phyloP scores from a whole-genome alignment of 2,329 filamentous ascomycete genomes.

The Trichoderma aggressivum region DNA sequence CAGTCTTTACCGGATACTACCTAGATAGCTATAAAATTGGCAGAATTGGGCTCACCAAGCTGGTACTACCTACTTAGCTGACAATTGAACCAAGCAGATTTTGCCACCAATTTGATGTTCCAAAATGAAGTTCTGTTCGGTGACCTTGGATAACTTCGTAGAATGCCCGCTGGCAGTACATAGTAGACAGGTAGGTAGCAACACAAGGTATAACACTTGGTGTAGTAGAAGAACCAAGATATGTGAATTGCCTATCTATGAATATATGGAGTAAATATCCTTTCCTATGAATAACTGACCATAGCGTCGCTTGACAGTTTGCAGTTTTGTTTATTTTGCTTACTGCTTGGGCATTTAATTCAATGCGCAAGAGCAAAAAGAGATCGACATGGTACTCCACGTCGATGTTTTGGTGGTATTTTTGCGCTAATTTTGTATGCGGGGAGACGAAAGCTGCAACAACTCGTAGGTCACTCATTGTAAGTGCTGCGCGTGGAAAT shows the following conservation, averaged over 20 bases:
- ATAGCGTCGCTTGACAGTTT: neutral
- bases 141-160: neutral
- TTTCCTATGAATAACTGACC: neutral
- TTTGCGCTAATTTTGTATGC: neutral
- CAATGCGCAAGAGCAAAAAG: neutral
- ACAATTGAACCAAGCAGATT: constrained; percentile 4
- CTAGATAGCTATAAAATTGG: constrained; percentile 19
- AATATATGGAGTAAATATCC: neutral
- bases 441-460: neutral
- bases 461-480: neutral
- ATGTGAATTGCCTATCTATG: neutral
- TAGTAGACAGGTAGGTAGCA: no score
- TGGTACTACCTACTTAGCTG: neutral
- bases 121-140: neutral
- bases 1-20: constrained; percentile 22
- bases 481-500: constrained; percentile 23
- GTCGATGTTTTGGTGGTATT: neutral
- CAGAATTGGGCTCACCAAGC: constrained; percentile 20
- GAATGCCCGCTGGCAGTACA: no score
- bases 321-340: neutral
- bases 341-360: neutral
- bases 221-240: neutral
- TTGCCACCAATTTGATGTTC: neutral
- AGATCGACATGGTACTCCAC: neutral
- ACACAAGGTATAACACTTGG: neutral